phyloP scores from a whole-genome alignment of 139 green algal genomes.

The Deuterostichococcus epilithicus region DNA sequence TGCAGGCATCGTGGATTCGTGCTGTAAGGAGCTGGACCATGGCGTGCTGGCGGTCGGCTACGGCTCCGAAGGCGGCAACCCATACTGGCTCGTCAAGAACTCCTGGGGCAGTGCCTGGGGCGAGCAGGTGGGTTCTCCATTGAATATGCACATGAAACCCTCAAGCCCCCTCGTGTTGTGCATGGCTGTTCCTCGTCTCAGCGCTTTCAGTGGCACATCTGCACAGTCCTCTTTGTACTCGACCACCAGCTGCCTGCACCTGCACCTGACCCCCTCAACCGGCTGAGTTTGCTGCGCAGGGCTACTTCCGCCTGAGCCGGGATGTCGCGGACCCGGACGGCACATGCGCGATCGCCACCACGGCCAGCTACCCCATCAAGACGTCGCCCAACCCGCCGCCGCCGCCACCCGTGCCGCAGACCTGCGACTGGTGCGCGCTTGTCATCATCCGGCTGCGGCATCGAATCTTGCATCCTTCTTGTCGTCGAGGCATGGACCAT shows the following conservation, averaged over 20 bases:
- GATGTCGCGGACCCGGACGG: conserved; percentile 26
- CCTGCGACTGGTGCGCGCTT: conserved; percentile 3
- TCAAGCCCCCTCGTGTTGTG: background rate
- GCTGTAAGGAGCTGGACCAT: conserved; percentile 82
- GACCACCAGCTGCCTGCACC: too few species aligned
- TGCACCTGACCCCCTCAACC: too few species aligned
- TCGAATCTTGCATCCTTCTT: background rate
- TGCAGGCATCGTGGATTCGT: conserved; percentile 45
- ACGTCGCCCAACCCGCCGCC: conserved; percentile 22
- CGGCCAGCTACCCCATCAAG: conserved; percentile 69
- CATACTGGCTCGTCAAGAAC: conserved; percentile 93
- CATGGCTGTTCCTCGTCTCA: background rate
- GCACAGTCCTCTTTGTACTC: too few species aligned
- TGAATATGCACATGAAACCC: background rate
- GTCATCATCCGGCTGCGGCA: too few species aligned
- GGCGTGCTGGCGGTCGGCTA: conserved; percentile 84
- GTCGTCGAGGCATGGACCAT: background rate
- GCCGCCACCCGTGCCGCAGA: conserved; percentile 15
- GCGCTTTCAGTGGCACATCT: too few species aligned
- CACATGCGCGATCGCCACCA: conserved; percentile 58
- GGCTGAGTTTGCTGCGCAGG: conserved; percentile 36
- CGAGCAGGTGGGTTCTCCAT: background rate
- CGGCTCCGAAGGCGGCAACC: conserved; percentile 16
- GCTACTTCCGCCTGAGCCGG: conserved; percentile 71
- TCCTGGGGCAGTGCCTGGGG: conserved; percentile 61